These are phyloP conservation scores for Russula virescens DNA, from an alignment of 768 basidiomycete species.

Conservation along the genomic window DNA sequence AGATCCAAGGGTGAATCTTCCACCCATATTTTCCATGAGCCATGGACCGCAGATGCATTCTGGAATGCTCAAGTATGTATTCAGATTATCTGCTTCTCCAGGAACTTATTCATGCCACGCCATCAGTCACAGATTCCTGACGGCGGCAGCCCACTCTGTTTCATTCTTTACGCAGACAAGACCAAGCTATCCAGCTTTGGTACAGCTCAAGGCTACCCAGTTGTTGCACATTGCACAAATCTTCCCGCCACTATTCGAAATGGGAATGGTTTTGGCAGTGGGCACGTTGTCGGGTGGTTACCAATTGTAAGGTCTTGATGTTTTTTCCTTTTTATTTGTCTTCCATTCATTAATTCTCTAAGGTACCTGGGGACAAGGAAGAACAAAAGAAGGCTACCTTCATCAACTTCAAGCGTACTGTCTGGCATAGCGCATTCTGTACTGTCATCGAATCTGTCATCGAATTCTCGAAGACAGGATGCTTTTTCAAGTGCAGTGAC, in stretches of 20 bases:
- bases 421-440: constrained; percentile 27
- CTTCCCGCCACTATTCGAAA: constrained; percentile 18
- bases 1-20: neutral
- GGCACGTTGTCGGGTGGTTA: constrained; percentile 27
- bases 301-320: constrained; percentile 24
- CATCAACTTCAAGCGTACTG: constrained; percentile 23
- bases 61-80: constrained; percentile 4
- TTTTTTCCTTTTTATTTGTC: neutral
- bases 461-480: constrained; percentile 16
- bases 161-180: constrained; percentile 25
- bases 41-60: constrained; percentile 3
- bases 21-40: neutral
- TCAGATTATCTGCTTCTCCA: too few relatives aligned
- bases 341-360: neutral
- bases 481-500: constrained; percentile 11
- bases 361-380: neutral
- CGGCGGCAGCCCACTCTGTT: constrained; percentile 15
- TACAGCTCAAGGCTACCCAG: constrained; percentile 22
- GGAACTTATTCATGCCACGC: too few relatives aligned
- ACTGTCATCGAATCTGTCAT: constrained; percentile 17
- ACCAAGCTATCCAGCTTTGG: constrained; percentile 25
- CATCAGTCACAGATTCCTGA: neutral
- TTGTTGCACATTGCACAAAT: constrained; percentile 22
- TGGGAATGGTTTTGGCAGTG: constrained; percentile 13
- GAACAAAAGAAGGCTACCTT: constrained; percentile 6